phyloP scores from a whole-genome alignment of 208 protist species.

The Vickermania spadyakhi region DNA sequence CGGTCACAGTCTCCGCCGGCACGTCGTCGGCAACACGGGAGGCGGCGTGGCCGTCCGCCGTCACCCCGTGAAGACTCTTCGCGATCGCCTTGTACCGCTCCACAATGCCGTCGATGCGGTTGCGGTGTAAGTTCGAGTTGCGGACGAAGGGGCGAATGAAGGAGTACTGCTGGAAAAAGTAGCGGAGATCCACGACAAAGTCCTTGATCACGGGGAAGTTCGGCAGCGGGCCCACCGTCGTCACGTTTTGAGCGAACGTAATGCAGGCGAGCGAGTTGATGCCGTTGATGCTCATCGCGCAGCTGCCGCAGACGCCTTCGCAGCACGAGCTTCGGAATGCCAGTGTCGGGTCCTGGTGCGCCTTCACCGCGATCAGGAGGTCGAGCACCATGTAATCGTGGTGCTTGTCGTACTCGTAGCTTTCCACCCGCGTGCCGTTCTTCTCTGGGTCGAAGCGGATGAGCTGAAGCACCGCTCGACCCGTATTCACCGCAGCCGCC shows the following conservation, averaged over 20 bases:
- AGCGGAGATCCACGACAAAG: constrained; percentile 83
- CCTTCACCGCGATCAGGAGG: constrained; percentile 85
- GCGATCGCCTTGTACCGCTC: constrained; percentile 64
- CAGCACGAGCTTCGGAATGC: constrained; percentile 88
- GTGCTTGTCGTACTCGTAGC: constrained; percentile 86
- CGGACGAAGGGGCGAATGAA: constrained; percentile 86
- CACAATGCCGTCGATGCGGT: constrained; percentile 68
- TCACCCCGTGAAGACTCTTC: constrained; percentile 51
- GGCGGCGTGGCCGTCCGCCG: constrained; percentile 9
- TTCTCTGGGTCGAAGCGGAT: constrained; percentile 82
- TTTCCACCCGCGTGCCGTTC: constrained; percentile 80
- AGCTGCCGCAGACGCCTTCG: constrained; percentile 90
- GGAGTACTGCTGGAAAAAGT: constrained; percentile 90
- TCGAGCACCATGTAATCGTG: constrained; percentile 91
- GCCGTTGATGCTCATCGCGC: constrained; percentile 93
- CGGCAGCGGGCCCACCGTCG: constrained; percentile 77
- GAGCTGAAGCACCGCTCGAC: constrained; percentile 75
- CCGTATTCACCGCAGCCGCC: constrained; percentile 13
- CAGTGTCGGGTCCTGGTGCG: constrained; percentile 86
- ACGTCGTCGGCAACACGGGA: background rate
- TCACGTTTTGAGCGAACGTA: constrained; percentile 75
- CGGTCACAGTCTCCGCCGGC: constrained; percentile 18
- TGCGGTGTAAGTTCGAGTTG: constrained; percentile 79
- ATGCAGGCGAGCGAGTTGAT: constrained; percentile 90
- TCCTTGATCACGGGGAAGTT: constrained; percentile 91